phyloP scores from a whole-genome alignment of 768 basidiomycete species.

The Lanmaoa rubissima region DNA sequence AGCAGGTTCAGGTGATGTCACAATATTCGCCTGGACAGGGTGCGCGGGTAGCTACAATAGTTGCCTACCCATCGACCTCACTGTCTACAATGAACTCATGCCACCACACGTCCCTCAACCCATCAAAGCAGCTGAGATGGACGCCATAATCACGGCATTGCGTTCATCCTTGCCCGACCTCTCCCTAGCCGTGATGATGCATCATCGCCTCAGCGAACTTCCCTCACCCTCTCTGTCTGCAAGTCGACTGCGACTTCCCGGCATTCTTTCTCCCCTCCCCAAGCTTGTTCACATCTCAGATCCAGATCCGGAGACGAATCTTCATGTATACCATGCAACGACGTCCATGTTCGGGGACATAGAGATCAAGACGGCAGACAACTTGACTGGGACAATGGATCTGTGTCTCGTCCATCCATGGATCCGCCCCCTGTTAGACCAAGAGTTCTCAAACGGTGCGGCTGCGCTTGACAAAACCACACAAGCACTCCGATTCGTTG shows the following conservation, averaged over 20 bases:
- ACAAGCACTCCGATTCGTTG: too few relatives aligned
- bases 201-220: neutral
- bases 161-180: neutral
- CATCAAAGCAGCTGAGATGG: conserved; percentile 1
- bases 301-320: neutral
- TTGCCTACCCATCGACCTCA: neutral
- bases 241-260: conserved; percentile 4
- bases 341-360: neutral
- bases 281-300: neutral
- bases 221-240: neutral
- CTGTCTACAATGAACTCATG: neutral
- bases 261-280: neutral
- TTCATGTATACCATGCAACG: neutral
- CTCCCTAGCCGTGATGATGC: neutral
- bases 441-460: too few relatives aligned
- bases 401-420: neutral
- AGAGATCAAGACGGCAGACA: neutral
- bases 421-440: too few relatives aligned
- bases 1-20: neutral
- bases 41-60: neutral
- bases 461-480: too few relatives aligned
- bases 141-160: neutral
- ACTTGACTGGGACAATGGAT: neutral
- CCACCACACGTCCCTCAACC: neutral
- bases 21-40: conserved; percentile 11